Conservation (phyloP, 441 rosid species). For the Biscutella laevigata region DNA sequence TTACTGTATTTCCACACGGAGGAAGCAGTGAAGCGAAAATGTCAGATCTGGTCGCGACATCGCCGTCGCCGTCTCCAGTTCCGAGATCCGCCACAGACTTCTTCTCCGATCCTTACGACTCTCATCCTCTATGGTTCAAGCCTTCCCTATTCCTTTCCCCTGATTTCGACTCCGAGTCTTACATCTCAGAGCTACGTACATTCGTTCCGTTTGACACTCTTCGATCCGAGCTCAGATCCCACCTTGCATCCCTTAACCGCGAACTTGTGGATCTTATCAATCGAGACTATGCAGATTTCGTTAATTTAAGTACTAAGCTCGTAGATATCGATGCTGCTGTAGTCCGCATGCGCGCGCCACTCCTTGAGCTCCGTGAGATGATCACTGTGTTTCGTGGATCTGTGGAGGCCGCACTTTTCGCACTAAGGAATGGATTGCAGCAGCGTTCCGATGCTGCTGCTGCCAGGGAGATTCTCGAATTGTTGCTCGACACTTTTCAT, state of each 20-base stretch:
- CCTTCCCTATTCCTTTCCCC: constrained; percentile 78
- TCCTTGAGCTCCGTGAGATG: constrained; percentile 82
- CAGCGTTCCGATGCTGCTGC: constrained; percentile 91
- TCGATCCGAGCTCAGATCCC: constrained; percentile 78
- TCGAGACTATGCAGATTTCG: constrained; percentile 91
- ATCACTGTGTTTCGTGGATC: constrained; percentile 65
- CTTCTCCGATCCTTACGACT: constrained; percentile 81
- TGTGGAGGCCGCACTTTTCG: constrained; percentile 56
- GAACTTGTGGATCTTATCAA: constrained; percentile 91
- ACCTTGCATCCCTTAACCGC: constrained; percentile 78
- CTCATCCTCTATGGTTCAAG: constrained; percentile 90
- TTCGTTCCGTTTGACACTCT: constrained; percentile 91
- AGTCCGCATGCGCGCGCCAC: constrained; percentile 87
- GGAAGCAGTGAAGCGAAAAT: constrained; percentile 24
- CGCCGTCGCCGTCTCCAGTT: constrained; percentile 46
- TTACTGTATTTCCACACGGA: too few relatives aligned
- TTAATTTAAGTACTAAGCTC: constrained; percentile 85
- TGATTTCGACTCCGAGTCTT: constrained; percentile 72
- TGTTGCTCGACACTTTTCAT: constrained; percentile 78
- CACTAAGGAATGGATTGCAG: constrained; percentile 63
- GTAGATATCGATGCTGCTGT: constrained; percentile 86
- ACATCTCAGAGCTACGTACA: constrained; percentile 87
- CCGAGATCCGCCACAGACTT: constrained; percentile 80
- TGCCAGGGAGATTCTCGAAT: constrained; percentile 77
- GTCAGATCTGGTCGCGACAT: constrained; percentile 41